These are phyloP conservation scores for Ophiostoma ulmi DNA, from an alignment of 2,329 filamentous ascomycete species.

Conservation along the genomic window DNA sequence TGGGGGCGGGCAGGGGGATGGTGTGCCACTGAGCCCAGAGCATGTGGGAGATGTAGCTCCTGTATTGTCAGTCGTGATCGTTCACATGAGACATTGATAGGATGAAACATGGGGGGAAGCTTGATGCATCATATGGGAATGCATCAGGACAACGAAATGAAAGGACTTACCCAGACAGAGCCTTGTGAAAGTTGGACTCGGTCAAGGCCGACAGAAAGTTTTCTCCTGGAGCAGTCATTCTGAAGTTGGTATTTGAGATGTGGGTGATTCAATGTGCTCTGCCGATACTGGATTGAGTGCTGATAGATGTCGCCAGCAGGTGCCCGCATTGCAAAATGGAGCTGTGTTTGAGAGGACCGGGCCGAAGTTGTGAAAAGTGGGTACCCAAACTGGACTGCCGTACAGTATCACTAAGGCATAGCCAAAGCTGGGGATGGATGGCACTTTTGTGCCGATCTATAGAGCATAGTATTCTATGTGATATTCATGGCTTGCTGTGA, in stretches of 20 bases:
- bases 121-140: not conserved
- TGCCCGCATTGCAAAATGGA: not conserved
- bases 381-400: not conserved
- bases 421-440: not conserved
- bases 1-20: conserved; percentile 28
- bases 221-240: conserved; percentile 16
- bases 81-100: not conserved
- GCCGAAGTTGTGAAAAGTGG: not conserved
- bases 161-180: not conserved
- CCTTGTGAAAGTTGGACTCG: conserved; percentile 2
- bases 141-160: not conserved
- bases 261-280: not conserved
- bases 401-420: not conserved
- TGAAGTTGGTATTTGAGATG: not conserved
- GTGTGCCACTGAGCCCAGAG: conserved; percentile 27
- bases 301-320: not conserved
- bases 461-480: not conserved
- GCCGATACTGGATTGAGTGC: not conserved
- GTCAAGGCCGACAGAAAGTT: not conserved
- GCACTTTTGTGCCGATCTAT: not conserved
- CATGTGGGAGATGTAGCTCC: conserved; percentile 22
- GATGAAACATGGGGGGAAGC: not conserved
- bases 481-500: not conserved
- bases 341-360: not conserved
- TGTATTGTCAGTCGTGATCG: conserved; percentile 10